A percentile compares a stretch with the other conserved stretches of the same genome.
Evolutionary conservation across 176 grass and related monocot genomes (phyloP).

Genomic region (Aegilops speltoides): DNA sequence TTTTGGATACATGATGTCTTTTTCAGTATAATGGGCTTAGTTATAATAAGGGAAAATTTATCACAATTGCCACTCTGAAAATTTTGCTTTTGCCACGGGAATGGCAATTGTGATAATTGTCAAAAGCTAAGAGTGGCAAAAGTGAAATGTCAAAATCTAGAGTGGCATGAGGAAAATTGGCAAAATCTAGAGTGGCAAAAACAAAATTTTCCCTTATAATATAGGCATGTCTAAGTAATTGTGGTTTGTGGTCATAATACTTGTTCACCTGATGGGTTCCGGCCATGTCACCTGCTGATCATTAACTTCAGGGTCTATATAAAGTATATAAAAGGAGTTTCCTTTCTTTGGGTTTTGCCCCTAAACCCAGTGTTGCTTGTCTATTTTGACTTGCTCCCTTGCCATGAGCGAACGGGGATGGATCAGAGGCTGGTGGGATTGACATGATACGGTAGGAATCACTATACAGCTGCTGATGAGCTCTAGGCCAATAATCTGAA

Average conservation of each 20-base stretch:
- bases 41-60: too few relatives aligned
- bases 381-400: slow-evolving; percentile 1
- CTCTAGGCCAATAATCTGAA: slow-evolving; percentile 5
- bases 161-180: too few relatives aligned
- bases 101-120: too few relatives aligned
- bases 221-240: slow-evolving; percentile 4
- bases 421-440: slow-evolving; percentile 19
- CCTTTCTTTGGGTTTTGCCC: background rate
- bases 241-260: slow-evolving; percentile 24
- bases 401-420: background rate
- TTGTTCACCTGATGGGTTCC: background rate
- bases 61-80: too few relatives aligned
- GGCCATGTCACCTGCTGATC: background rate
- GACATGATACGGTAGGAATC: slow-evolving; percentile 3
- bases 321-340: background rate
- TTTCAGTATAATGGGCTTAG: background rate
- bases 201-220: too few relatives aligned
- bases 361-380: slow-evolving; percentile 3
- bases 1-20: slow-evolving; percentile 16
- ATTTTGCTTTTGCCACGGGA: too few relatives aligned
- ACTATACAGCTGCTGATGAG: background rate
- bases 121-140: too few relatives aligned
- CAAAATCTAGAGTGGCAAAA: too few relatives aligned
- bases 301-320: slow-evolving; percentile 7
- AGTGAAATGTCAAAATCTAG: too few relatives aligned